These are phyloP conservation scores for Carex kokanica DNA, from an alignment of 176 grass and related monocot genomes.

Conservation along the genomic window DNA sequence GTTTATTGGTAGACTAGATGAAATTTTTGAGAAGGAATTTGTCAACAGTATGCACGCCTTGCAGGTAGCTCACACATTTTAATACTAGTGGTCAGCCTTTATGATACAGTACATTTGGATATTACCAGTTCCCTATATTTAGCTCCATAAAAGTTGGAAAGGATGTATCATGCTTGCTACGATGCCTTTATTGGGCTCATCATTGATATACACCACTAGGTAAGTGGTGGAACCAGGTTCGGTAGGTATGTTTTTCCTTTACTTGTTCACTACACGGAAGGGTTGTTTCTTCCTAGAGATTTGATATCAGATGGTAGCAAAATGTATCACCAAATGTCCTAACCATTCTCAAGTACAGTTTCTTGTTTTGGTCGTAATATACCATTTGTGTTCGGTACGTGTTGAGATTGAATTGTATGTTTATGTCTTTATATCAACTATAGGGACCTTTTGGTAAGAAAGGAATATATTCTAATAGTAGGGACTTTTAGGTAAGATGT, in stretches of 20 bases:
- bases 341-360: background rate
- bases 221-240: background rate
- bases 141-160: background rate
- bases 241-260: background rate
- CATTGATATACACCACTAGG: background rate
- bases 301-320: background rate
- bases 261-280: background rate
- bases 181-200: background rate
- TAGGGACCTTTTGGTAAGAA: no score
- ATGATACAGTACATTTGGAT: background rate
- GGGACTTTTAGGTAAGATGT: no score
- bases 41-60: no score
- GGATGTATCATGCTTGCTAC: background rate
- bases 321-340: background rate
- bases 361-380: background rate
- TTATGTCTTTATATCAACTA: no score
- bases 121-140: background rate
- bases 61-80: constrained; percentile 49
- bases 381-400: background rate
- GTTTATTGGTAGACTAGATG: no score
- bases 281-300: background rate
- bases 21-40: no score
- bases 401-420: no score
- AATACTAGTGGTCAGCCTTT: background rate
- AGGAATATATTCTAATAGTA: no score